A percentile compares a stretch with the other conserved stretches of the same genome.
Evolutionary conservation across 768 basidiomycete genomes (phyloP).

Genomic region (Chalciporus pseudorubinellus): DNA sequence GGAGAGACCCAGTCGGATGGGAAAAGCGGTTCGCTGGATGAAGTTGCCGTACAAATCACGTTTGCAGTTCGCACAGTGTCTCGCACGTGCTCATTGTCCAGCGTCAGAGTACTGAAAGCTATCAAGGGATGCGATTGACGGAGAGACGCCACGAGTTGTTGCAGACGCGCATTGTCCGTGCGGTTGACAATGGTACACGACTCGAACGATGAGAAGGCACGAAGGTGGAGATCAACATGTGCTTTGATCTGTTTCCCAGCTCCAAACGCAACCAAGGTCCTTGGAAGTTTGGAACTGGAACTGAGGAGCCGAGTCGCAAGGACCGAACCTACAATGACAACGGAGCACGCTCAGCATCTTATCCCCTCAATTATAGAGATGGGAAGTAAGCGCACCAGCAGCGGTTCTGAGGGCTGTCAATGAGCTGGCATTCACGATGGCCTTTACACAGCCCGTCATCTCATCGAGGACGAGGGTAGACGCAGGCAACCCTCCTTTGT

Average conservation of each 20-base stretch:
- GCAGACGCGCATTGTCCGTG: conserved; percentile 47
- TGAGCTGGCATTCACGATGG: conserved; percentile 72
- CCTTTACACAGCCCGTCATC: conserved; percentile 61
- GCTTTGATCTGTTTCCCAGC: conserved; percentile 69
- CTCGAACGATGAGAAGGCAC: conserved; percentile 51
- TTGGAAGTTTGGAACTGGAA: conserved; percentile 37
- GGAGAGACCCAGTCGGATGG: conserved; percentile 58
- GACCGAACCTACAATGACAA: conserved; percentile 52
- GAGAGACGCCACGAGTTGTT: conserved; percentile 34
- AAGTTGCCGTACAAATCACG: conserved; percentile 74
- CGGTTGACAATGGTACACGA: conserved; percentile 65
- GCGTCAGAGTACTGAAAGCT: conserved; percentile 9
- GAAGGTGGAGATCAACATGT: conserved; percentile 62
- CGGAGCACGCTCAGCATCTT: background rate
- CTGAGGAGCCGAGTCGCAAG: conserved; percentile 60
- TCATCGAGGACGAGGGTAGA: conserved; percentile 79
- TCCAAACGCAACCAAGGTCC: conserved; percentile 60
- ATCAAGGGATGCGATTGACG: conserved; percentile 26
- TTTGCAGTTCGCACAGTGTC: conserved; percentile 18
- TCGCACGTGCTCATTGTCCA: conserved; percentile 9
- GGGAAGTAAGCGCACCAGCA: conserved; percentile 48
- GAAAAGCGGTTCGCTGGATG: conserved; percentile 69
- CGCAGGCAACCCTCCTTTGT: conserved; percentile 63
- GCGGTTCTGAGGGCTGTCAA: conserved; percentile 83
- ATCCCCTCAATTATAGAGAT: background rate